These are phyloP conservation scores for Ogataea hybrid DNA, from an alignment of 1,139 yeast species.

Conservation along the genomic window DNA sequence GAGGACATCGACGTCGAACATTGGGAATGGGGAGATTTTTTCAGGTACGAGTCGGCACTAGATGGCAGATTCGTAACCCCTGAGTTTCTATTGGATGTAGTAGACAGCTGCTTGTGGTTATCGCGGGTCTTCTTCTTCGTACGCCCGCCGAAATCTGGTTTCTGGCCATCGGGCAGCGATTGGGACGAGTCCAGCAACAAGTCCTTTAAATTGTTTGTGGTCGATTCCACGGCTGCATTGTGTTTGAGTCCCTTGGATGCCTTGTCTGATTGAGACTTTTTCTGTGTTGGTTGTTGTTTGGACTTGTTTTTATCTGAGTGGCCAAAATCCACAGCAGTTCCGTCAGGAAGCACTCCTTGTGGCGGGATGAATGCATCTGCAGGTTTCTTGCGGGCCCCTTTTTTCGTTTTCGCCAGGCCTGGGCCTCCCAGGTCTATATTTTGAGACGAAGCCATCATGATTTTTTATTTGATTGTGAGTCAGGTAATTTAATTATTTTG, in stretches of 20 bases:
- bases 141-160: constrained; percentile 41
- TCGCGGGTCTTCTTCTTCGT: constrained; percentile 5
- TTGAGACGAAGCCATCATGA: constrained; percentile 13
- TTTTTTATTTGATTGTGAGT: constrained; percentile 1
- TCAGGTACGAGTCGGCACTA: constrained; percentile 13
- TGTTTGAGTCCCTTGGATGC: constrained; percentile 20
- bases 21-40: constrained; percentile 16
- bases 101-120: constrained; percentile 6
- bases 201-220: constrained; percentile 26
- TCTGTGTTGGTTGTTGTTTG: constrained; percentile 9
- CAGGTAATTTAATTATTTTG: neutral
- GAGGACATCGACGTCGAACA: constrained; percentile 11
- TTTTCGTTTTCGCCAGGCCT: constrained; percentile 9
- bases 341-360: constrained; percentile 41
- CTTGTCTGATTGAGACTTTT: constrained; percentile 9
- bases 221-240: constrained; percentile 22
- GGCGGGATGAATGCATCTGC: constrained; percentile 21
- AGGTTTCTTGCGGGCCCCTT: constrained; percentile 12
- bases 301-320: constrained; percentile 18
- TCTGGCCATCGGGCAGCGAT: constrained; percentile 43
- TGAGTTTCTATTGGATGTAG: constrained; percentile 12
- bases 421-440: constrained; percentile 3
- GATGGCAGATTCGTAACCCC: constrained; percentile 8
- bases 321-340: constrained; percentile 44
- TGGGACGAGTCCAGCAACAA: constrained; percentile 20